Percentiles rank a stretch among this genome's conserved stretches.
These are phyloP conservation scores for Podospora anserina DNA, from an alignment of 495 filamentous ascomycete species.

Conservation along the genomic window DNA sequence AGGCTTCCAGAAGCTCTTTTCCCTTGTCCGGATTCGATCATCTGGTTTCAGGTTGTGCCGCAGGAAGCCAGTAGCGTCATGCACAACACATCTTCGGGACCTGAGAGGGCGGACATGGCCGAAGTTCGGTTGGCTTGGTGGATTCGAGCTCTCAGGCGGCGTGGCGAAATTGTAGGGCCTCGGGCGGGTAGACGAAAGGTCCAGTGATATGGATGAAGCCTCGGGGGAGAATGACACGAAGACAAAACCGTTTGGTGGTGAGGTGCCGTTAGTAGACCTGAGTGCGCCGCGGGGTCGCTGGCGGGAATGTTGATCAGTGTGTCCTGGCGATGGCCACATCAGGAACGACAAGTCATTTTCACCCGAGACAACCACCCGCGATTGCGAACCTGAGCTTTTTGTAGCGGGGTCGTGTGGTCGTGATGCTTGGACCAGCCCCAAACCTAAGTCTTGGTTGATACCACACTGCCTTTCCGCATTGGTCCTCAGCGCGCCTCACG, in stretches of 20 bases:
- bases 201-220: neutral
- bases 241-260: neutral
- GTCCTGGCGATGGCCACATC: neutral
- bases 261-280: neutral
- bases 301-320: neutral
- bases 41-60: conserved; percentile 15
- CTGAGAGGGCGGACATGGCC: conserved; percentile 10
- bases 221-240: neutral
- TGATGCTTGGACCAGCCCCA: too few species aligned
- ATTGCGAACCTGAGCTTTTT: neutral
- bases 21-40: conserved; percentile 1
- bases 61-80: conserved; percentile 9
- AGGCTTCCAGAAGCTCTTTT: conserved; percentile 12
- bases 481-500: neutral
- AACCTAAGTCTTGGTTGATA: too few species aligned
- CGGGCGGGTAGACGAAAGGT: neutral
- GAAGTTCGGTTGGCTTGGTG: neutral
- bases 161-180: neutral
- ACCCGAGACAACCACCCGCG: neutral
- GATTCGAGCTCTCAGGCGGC: neutral
- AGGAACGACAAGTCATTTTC: neutral
- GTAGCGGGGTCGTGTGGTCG: neutral
- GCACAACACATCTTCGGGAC: conserved; percentile 7
- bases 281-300: conserved; percentile 1
- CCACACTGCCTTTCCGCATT: neutral